Percentiles rank a stretch among this genome's conserved stretches.
These are phyloP conservation scores for Xerocomus nothofagi DNA, from an alignment of 1,284 basidiomycete species.

Conservation along the genomic window DNA sequence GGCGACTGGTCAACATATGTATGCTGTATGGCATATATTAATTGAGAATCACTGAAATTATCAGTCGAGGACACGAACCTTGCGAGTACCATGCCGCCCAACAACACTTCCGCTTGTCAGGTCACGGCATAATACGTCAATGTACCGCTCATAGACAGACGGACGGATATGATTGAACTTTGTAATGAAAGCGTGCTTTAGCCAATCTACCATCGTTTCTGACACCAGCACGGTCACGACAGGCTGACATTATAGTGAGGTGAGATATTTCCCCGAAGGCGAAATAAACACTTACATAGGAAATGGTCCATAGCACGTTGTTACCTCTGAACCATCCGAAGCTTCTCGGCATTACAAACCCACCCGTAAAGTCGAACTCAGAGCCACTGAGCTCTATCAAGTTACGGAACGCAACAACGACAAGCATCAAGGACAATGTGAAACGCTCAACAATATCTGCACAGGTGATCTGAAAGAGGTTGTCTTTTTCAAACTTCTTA, in stretches of 20 bases:
- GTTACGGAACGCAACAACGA: slow-evolving; percentile 91
- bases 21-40: slow-evolving; percentile 48
- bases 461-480: slow-evolving; percentile 98
- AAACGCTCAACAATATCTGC: slow-evolving; percentile 99
- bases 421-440: slow-evolving; percentile 88
- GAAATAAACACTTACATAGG: slow-evolving; percentile 63
- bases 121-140: slow-evolving; percentile 94
- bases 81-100: slow-evolving; percentile 63
- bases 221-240: slow-evolving; percentile 89
- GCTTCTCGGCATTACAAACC: slow-evolving; percentile 77
- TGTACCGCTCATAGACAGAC: slow-evolving; percentile 93
- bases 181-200: slow-evolving; percentile 99
- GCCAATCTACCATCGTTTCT: slow-evolving; percentile 97
- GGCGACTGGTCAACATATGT: slow-evolving; percentile 96
- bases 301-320: slow-evolving; percentile 84
- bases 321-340: slow-evolving; percentile 82
- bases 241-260: slow-evolving; percentile 52
- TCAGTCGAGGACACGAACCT: slow-evolving; percentile 45
- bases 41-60: slow-evolving; percentile 9
- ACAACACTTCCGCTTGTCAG: slow-evolving; percentile 80
- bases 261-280: background rate
- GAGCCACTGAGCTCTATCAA: slow-evolving; percentile 93
- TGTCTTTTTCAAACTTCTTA: slow-evolving; percentile 99
- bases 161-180: slow-evolving; percentile 97
- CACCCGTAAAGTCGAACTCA: slow-evolving; percentile 74